Evolutionary conservation across 1,284 basidiomycete species (phyloP), one percentile per base, ranked within the genome.

Genomic region (Anthracocystis walkeri): DNA sequence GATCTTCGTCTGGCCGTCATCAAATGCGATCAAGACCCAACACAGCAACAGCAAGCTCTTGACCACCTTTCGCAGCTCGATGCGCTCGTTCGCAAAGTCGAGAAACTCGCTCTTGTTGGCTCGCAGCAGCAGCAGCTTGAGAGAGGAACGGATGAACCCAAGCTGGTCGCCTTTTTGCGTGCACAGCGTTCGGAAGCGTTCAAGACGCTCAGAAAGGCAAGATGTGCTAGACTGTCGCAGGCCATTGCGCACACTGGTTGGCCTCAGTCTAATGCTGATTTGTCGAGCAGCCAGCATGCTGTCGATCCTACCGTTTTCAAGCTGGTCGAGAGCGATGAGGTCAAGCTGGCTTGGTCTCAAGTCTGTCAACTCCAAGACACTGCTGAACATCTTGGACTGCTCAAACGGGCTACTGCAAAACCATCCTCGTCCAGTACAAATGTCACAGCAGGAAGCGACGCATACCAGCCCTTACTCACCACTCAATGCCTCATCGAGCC

Each of bases 401-500:
- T 71, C 16, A 48, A 35, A 2, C 60, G 63, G 2, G 73, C 72
- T 14, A 64, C 54, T 23, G 65, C 70, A 42, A 70, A 72, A 21
- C 63, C 63, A 0, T 16, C 41, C 3, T 29, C 42, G 7, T 20
- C 41, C 18, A 29, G 49, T 16, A 12, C 57, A 20, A 14, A 27
- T 23, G 31, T 31, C 35, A 42, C 54, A 10, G 66, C 80, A 7
- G 83, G 81, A n/a, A 78, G 80, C 40, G 72, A 77, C 31, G 64
- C 16, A 8, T 84, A 84, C 51, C 75, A 77, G 11, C 81, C 83
- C 2, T 63, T 84, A 7, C 33, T 78, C 7, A 72, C 82, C 5
- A 83, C 97, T 10, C 91, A 93, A 80, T 91, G 92, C 0, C 89
- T 99, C n/a, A 88, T 94, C 2, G 90, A 91, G 61, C 93, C 95